A percentile compares a stretch with the other conserved stretches of the same genome.
Conservation (phyloP, 805 yeast species). For the Pichia rugopelliculosa region DNA sequence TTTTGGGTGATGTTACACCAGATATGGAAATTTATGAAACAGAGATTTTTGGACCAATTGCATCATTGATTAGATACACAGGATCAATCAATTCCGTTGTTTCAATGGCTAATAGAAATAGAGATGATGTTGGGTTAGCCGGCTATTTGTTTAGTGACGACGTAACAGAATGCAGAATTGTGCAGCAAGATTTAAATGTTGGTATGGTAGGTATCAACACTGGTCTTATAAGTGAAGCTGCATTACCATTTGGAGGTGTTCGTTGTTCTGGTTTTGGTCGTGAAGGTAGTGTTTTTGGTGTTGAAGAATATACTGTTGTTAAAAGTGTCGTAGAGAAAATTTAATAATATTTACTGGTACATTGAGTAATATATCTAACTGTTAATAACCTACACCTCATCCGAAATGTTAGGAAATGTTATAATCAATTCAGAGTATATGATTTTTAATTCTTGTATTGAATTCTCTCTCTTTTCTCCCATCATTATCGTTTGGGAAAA, state of each 20-base stretch:
- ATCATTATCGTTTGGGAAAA: too few relatives aligned
- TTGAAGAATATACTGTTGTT: slow-evolving; percentile 59
- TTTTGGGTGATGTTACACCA: slow-evolving; percentile 46
- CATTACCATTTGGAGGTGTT: slow-evolving; percentile 66
- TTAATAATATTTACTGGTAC: too few relatives aligned
- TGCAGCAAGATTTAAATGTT: slow-evolving; percentile 55
- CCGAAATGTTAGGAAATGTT: too few relatives aligned
- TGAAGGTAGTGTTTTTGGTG: slow-evolving; percentile 67
- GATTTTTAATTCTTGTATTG: too few relatives aligned
- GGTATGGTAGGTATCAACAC: slow-evolving; percentile 81
- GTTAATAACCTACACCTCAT: too few relatives aligned
- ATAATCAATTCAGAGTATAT: too few relatives aligned
- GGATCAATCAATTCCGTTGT: slow-evolving; percentile 48
- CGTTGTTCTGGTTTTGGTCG: slow-evolving; percentile 71
- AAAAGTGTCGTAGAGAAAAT: slow-evolving; percentile 50
- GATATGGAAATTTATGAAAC: slow-evolving; percentile 51
- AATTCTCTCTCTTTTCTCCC: too few relatives aligned
- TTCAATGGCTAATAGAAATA: slow-evolving; percentile 48
- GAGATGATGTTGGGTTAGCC: slow-evolving; percentile 54
- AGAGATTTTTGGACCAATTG: slow-evolving; percentile 77
- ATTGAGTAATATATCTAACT: too few relatives aligned
- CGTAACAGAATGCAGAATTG: slow-evolving; percentile 41
- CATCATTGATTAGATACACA: slow-evolving; percentile 52
- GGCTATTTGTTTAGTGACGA: slow-evolving; percentile 60
- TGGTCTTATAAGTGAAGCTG: slow-evolving; percentile 57